phyloP scores from a whole-genome alignment of 768 basidiomycete species.

The Phaeolepiota aurea region DNA sequence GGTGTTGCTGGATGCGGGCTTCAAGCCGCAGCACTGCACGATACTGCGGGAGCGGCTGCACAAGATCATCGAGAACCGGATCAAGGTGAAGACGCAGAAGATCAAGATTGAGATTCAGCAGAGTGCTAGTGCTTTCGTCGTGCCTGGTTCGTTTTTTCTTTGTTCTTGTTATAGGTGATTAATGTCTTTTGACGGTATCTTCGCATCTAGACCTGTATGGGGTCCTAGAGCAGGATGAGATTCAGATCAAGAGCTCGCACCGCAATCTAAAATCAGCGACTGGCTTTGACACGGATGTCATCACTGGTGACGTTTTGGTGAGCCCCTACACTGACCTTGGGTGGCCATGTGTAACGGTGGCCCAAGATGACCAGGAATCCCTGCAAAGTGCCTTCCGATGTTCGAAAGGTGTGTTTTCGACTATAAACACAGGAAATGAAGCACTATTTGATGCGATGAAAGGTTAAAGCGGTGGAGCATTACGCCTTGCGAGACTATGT shows the following conservation, averaged over 20 bases:
- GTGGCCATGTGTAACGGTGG: too few species aligned
- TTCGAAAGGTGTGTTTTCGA: slow-evolving; percentile 33
- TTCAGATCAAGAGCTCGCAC: slow-evolving; percentile 36
- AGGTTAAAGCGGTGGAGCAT: slow-evolving; percentile 43
- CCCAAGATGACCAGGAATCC: slow-evolving; percentile 46
- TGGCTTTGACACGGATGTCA: slow-evolving; percentile 28
- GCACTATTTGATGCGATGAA: neutral
- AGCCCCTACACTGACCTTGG: slow-evolving; percentile 9
- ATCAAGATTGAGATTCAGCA: slow-evolving; percentile 35
- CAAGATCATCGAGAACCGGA: slow-evolving; percentile 27
- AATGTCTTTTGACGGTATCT: neutral
- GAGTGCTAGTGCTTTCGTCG: slow-evolving; percentile 43
- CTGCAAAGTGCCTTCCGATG: slow-evolving; percentile 50
- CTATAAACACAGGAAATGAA: neutral
- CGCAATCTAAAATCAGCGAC: slow-evolving; percentile 23
- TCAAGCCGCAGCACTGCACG: slow-evolving; percentile 31
- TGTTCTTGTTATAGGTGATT: neutral
- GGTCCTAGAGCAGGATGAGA: slow-evolving; percentile 35
- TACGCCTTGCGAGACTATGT: slow-evolving; percentile 28
- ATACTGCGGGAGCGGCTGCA: slow-evolving; percentile 39
- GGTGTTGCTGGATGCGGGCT: slow-evolving; percentile 43
- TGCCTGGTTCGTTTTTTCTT: slow-evolving; percentile 30
- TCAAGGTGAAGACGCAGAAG: slow-evolving; percentile 23
- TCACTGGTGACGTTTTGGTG: slow-evolving; percentile 45
- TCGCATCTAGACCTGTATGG: slow-evolving; percentile 30